These are phyloP conservation scores for Lactifluus subvellereus DNA, from an alignment of 768 basidiomycete species.

Conservation along the genomic window DNA sequence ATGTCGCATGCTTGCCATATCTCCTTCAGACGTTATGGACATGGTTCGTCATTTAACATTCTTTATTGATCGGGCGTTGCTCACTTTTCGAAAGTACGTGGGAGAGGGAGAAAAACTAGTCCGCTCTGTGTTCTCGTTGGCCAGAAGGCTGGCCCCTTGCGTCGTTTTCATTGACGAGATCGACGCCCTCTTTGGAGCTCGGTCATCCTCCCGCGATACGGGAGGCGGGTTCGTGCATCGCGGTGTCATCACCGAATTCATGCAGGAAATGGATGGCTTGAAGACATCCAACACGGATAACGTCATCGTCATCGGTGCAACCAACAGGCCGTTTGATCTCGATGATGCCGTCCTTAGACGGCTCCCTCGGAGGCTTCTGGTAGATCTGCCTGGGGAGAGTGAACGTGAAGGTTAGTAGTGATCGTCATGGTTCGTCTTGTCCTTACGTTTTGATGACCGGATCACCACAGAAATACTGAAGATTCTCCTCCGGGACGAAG, in stretches of 20 bases:
- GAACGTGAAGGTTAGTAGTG: slow-evolving; percentile 68
- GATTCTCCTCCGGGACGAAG: slow-evolving; percentile 82
- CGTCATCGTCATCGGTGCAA: slow-evolving; percentile 90
- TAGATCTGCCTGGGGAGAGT: slow-evolving; percentile 82
- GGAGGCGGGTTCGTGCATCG: slow-evolving; percentile 80
- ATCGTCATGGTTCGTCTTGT: not conserved
- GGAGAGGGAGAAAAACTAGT: slow-evolving; percentile 90
- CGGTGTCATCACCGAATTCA: slow-evolving; percentile 86
- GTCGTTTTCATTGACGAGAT: slow-evolving; percentile 95
- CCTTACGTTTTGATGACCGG: slow-evolving; percentile 7
- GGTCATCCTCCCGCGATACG: slow-evolving; percentile 67
- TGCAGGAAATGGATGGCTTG: slow-evolving; percentile 96
- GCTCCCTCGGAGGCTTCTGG: slow-evolving; percentile 76
- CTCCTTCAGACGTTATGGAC: slow-evolving; percentile 93
- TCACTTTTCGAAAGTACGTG: slow-evolving; percentile 52
- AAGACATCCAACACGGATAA: slow-evolving; percentile 72
- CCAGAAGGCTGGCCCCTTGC: slow-evolving; percentile 80
- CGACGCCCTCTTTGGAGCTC: slow-evolving; percentile 86
- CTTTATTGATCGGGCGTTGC: not conserved
- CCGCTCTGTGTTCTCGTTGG: slow-evolving; percentile 81
- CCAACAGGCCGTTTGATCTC: slow-evolving; percentile 85
- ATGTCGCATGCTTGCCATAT: slow-evolving; percentile 85
- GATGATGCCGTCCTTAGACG: slow-evolving; percentile 90
- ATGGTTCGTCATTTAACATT: slow-evolving; percentile 52
- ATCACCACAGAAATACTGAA: slow-evolving; percentile 66